These are phyloP conservation scores for Dothistroma pini DNA, from an alignment of 2,329 filamentous ascomycete genomes.

Conservation along the genomic window DNA sequence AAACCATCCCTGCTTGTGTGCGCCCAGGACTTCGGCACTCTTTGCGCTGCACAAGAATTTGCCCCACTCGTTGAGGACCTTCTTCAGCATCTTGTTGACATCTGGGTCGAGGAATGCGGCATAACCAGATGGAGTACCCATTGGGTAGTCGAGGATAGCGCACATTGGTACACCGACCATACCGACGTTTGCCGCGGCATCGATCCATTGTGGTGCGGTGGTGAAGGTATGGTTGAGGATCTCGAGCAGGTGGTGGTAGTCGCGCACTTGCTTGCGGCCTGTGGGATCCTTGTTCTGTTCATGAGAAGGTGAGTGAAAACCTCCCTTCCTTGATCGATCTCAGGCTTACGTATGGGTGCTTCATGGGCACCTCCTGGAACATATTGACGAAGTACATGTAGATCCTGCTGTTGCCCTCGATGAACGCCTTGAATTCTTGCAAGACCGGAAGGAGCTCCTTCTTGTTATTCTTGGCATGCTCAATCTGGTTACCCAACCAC, in stretches of 20 bases:
- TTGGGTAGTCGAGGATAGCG: slow-evolving; percentile 57
- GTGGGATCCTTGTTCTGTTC: slow-evolving; percentile 55
- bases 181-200: slow-evolving; percentile 38
- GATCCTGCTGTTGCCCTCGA: slow-evolving; percentile 60
- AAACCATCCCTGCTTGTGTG: slow-evolving; percentile 41
- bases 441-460: slow-evolving; percentile 57
- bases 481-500: slow-evolving; percentile 58
- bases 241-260: slow-evolving; percentile 64
- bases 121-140: slow-evolving; percentile 54
- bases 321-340: slow-evolving; percentile 55
- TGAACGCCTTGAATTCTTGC: slow-evolving; percentile 62
- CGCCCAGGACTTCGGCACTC: slow-evolving; percentile 39
- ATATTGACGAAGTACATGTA: slow-evolving; percentile 64
- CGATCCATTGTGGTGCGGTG: slow-evolving; percentile 42
- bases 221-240: slow-evolving; percentile 58
- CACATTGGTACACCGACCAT: slow-evolving; percentile 56
- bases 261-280: slow-evolving; percentile 59
- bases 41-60: slow-evolving; percentile 35
- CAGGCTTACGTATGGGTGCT: slow-evolving; percentile 50
- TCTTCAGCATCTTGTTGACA: slow-evolving; percentile 52
- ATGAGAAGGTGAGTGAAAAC: slow-evolving; percentile 42
- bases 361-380: slow-evolving; percentile 60
- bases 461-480: slow-evolving; percentile 51
- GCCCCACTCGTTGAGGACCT: slow-evolving; percentile 50
- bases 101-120: slow-evolving; percentile 53